Evolutionary conservation across 805 yeast species (phyloP).

Genomic region (Kregervanrija pseudodelftensis): DNA sequence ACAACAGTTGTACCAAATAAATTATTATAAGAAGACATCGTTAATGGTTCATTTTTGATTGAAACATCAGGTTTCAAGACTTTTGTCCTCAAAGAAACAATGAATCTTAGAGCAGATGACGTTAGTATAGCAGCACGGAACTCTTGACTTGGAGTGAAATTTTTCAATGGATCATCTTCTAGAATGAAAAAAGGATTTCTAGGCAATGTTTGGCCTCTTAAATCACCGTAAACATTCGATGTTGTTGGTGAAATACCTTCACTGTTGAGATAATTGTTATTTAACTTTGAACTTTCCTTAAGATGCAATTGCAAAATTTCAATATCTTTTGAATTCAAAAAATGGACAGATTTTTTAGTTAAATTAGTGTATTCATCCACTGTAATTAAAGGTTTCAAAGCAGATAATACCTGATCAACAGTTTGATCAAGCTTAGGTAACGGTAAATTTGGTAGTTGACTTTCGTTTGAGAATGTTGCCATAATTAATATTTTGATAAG

Average conservation of each 20-base stretch:
- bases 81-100: conserved; percentile 48
- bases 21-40: conserved; percentile 63
- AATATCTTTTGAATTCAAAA: conserved; percentile 36
- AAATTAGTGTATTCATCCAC: conserved; percentile 43
- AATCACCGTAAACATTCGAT: conserved; percentile 56
- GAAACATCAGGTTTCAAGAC: conserved; percentile 52
- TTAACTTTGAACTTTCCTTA: conserved; percentile 33
- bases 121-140: conserved; percentile 63
- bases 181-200: conserved; percentile 70
- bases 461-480: conserved; percentile 32
- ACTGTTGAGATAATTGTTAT: conserved; percentile 49
- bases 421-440: conserved; percentile 52
- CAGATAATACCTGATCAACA: conserved; percentile 42
- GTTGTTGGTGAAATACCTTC: conserved; percentile 39
- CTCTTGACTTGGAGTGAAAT: conserved; percentile 52
- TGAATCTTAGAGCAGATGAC: conserved; percentile 60
- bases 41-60: conserved; percentile 40
- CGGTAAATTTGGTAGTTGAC: conserved; percentile 47
- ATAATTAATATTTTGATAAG: background rate
- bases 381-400: conserved; percentile 54
- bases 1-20: conserved; percentile 64
- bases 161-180: conserved; percentile 66
- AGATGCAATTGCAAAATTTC: conserved; percentile 48
- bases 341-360: conserved; percentile 36
- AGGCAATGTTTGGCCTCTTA: conserved; percentile 63